Conservation (phyloP, 495 filamentous ascomycete genomes). For the Penicillium cataractarum region DNA sequence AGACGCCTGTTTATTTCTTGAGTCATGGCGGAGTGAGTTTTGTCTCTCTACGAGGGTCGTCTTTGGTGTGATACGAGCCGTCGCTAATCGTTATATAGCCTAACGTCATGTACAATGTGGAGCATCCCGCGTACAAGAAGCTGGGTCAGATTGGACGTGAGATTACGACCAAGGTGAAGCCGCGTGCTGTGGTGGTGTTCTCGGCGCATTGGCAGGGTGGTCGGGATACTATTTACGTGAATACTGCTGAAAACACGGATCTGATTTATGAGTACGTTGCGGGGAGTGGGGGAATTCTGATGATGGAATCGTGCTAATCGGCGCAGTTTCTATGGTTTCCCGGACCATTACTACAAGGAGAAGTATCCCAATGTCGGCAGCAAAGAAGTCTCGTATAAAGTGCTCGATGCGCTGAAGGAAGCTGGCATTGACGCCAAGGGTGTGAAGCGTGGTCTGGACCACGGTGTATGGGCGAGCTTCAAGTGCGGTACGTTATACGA, state of each 20-base stretch:
- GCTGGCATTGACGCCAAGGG: constrained; percentile 67
- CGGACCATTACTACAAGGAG: constrained; percentile 60
- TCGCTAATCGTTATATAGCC: constrained; percentile 49
- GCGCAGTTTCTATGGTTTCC: constrained; percentile 77
- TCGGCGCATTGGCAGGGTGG: constrained; percentile 83
- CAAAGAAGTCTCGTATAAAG: constrained; percentile 64
- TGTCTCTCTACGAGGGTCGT: background rate
- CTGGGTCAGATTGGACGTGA: constrained; percentile 72
- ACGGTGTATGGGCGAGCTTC: constrained; percentile 80
- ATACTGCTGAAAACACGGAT: constrained; percentile 67
- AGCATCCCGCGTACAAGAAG: constrained; percentile 74
- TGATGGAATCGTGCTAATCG: background rate
- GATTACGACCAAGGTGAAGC: constrained; percentile 79
- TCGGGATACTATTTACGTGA: constrained; percentile 65
- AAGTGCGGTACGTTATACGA: constrained; percentile 54
- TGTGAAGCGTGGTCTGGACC: constrained; percentile 73
- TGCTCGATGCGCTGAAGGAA: constrained; percentile 60
- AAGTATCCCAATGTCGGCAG: constrained; percentile 73
- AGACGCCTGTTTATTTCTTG: constrained; percentile 76
- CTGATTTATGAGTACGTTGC: constrained; percentile 78
- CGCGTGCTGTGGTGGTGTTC: constrained; percentile 82
- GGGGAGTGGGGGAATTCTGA: background rate
- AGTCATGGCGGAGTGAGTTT: constrained; percentile 73
- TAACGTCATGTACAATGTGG: constrained; percentile 70
- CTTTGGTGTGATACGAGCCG: background rate